Base-by-base conservation (phyloP, 352 stramenopile species). In the Hyaloperonospora brassicae region DNA sequence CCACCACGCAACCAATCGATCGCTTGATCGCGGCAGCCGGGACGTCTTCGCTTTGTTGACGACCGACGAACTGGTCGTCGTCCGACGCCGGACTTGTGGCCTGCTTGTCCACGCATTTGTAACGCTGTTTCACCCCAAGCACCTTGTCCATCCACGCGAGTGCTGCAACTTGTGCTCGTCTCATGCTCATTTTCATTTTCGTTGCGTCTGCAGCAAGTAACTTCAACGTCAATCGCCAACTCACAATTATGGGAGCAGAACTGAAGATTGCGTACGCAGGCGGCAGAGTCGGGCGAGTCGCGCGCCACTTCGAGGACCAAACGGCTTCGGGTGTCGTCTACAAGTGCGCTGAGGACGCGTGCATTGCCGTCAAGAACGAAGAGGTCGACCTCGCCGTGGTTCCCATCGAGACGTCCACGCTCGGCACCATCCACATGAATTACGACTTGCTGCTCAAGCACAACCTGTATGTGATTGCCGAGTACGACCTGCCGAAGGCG, bases 401-500 rank as follows among this genome's bases (percentile, higher is more conserved):
- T 5, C 92, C 95, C 22, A 96, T 98, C 50, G 95, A 99, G 73
- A 98, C 98, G 65, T 96, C 87, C n/a, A 70, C 98, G 40, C 89
- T 88, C 34, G 95, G 95, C 24, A 97, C 81, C 25, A 98, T 98
- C 62, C 95, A 98, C 70, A 86, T 94, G 46, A 98, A 98, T 69
- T 98, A 98, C 70, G 80, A 93, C 58, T 57, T 93, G 53, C 48
- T 89, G 51, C 66, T 91, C 43, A 81, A 82, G 64, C 83, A 82
- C 61, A 72, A 66, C 0, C 59, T 91, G 35, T 69, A 85, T 55
- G 73, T 91, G 25, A 68, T 91, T 17, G 71, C 72, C 42, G 82
- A 93, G 59, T 85, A 80, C 58, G 72, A 86, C 50, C 53, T 77
- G 13, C 62, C 39, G 5, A n/a, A 56, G 49, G 45, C 48, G 25